Percentiles rank a stretch among this genome's conserved stretches.
phyloP scores from a whole-genome alignment of 2,329 filamentous ascomycete genomes.

The Nannizziopsis arthrosporioides region DNA sequence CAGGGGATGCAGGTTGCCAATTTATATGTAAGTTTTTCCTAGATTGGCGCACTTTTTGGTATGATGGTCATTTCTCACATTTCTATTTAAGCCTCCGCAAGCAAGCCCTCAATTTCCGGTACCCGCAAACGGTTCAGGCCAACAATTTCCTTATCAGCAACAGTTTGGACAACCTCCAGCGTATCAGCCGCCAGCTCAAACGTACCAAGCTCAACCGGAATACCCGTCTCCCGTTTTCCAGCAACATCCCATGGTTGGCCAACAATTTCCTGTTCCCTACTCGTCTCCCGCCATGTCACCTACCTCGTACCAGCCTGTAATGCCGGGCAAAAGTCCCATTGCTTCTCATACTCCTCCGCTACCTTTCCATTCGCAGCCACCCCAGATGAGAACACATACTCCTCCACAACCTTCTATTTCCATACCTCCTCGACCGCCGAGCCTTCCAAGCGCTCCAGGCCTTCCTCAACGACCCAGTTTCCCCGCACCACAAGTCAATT shows the following conservation, averaged over 20 bases:
- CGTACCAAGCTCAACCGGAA: constrained; percentile 14
- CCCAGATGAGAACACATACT: constrained; percentile 33
- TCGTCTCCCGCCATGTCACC: constrained; percentile 25
- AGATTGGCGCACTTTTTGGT: constrained; percentile 3
- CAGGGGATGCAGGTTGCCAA: constrained; percentile 40
- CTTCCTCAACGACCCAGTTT: constrained; percentile 52
- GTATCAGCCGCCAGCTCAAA: constrained; percentile 33
- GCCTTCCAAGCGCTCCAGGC: constrained; percentile 44
- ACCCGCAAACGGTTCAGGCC: constrained; percentile 36
- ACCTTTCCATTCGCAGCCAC: constrained; percentile 34
- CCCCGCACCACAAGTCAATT: constrained; percentile 42
- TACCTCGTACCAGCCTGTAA: constrained; percentile 20
- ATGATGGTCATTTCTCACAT: no score
- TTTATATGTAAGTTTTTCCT: constrained; percentile 44
- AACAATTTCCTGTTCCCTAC: constrained; percentile 27
- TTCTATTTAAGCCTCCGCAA: constrained; percentile 14
- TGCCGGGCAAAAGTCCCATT: constrained; percentile 27
- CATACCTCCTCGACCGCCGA: constrained; percentile 37
- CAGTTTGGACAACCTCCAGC: constrained; percentile 34
- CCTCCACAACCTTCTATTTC: constrained; percentile 33
- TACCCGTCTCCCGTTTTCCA: constrained; percentile 23
- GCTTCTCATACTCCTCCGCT: constrained; percentile 32
- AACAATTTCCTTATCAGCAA: constrained; percentile 31
- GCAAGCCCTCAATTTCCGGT: constrained; percentile 33
- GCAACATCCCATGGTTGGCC: constrained; percentile 28